Base-by-base conservation (phyloP, 768 basidiomycete genomes). In the Boletus subparvulus region DNA sequence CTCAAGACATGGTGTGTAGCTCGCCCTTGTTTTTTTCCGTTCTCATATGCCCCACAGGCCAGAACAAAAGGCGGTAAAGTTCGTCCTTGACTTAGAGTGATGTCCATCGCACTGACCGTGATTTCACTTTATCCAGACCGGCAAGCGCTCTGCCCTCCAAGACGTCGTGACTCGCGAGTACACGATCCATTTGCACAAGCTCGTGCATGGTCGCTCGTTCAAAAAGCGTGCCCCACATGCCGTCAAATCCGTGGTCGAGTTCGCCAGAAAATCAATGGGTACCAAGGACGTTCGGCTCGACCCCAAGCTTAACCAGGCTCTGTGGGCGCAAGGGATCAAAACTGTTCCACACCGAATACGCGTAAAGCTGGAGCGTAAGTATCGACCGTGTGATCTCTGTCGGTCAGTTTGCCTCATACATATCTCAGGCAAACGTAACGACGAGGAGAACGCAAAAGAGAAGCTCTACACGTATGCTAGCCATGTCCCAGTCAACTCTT, bases 81-180 rank as follows among this genome's bases (percentile, higher is more conserved):
- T 56, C 4, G 69, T 63, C 28, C 13, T 40, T 21, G n/a, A 78
- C 80, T 56, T 69, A 3, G 33, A 42, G 45, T 47, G 36, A 37
- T 41, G 1, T 43, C 26, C n/a, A 4, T 53, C 41, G 39, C 55
- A 49, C 54, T 53, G 36, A 59, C 47, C 13, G 28, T 19, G 42
- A 50, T 52, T 43, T 49, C 32, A 39, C 42, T 28, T 30, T 40
- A 47, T 56, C 37, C 51, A 86, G 82, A 81, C 87, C 69, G 86
- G 86, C 77, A 96, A 97, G 84, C 94, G 96, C 77, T 95, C 94
- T 58, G 96, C 96, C 53, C 92, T 98, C 73, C 85, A 92, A 77
- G 96, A 98, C 75, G 96, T 98, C 78, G 96, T 98, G 63, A 91
- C 95, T 63, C 88, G 95, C 70, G 96, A 99, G 75, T 97, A 98